Conservation (phyloP, 129 eudicot species). For the Smallanthus sonchifolius region DNA sequence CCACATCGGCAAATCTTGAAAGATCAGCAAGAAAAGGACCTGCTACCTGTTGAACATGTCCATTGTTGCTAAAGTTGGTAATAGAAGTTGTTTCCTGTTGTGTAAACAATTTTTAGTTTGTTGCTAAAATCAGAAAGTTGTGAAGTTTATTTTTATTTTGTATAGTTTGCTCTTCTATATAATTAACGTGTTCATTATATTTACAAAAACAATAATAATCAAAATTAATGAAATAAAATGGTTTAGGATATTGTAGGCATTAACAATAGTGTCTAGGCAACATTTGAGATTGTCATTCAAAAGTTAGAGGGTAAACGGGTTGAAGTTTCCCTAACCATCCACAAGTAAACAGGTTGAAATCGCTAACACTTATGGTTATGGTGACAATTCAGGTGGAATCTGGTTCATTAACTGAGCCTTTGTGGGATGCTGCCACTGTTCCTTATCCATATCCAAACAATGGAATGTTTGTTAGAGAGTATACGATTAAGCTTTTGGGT, state of each 20-base stretch:
- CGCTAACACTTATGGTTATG: not conserved
- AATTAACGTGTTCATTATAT: not conserved
- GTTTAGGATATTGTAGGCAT: not conserved
- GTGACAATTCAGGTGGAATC: conserved; percentile 62
- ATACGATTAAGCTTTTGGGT: conserved; percentile 82
- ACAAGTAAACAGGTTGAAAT: not conserved
- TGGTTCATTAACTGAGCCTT: conserved; percentile 70
- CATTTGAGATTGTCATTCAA: not conserved
- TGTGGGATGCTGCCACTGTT: conserved; percentile 87
- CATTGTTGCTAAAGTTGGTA: not conserved
- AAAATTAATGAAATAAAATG: not conserved
- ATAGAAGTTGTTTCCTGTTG: not conserved
- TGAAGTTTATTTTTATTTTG: not conserved
- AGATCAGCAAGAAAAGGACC: not conserved
- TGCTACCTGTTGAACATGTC: not conserved
- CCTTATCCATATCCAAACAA: conserved; percentile 75
- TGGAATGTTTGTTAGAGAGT: conserved; percentile 73
- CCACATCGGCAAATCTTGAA: not conserved
- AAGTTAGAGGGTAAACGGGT: not conserved
- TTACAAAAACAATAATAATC: not conserved
- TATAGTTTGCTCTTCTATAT: not conserved
- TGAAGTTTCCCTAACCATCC: not conserved
- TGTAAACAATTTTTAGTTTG: not conserved
- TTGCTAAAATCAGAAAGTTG: not conserved
- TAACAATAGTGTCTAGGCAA: not conserved